A percentile compares a stretch with the other conserved stretches of the same genome.
Conservation (phyloP, 257 asterid species). For the Gardenia jasminoides region DNA sequence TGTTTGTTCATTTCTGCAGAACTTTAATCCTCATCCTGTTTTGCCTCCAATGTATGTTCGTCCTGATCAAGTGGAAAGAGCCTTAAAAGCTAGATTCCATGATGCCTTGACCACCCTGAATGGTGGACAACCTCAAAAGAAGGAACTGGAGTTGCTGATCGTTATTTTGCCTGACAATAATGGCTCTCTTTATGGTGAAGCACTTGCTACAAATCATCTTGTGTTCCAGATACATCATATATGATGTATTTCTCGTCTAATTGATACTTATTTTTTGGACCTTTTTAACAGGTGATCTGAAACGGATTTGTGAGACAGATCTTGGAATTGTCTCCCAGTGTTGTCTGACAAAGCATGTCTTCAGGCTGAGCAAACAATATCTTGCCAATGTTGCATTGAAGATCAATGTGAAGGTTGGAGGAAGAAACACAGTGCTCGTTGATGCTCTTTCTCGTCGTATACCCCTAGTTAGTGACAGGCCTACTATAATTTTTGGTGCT, state of each 20-base stretch:
- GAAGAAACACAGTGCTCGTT: conserved; percentile 85
- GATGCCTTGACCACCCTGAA: conserved; percentile 64
- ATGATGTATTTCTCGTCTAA: background rate
- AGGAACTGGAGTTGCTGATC: conserved; percentile 84
- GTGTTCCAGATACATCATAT: background rate
- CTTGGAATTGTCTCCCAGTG: conserved; percentile 98
- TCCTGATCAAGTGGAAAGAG: conserved; percentile 87
- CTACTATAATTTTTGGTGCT: conserved; percentile 96
- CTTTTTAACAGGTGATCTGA: conserved; percentile 64
- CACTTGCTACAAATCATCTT: background rate
- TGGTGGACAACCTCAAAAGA: conserved; percentile 53
- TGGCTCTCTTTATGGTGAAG: conserved; percentile 87
- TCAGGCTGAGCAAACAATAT: conserved; percentile 73
- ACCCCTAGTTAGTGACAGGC: conserved; percentile 87
- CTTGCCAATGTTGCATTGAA: conserved; percentile 90
- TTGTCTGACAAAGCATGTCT: conserved; percentile 88
- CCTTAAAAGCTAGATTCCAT: conserved; percentile 62
- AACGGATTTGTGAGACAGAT: conserved; percentile 91
- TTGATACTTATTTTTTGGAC: background rate
- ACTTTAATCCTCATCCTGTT: conserved; percentile 70
- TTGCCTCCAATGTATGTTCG: conserved; percentile 63
- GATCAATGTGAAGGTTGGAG: conserved; percentile 95
- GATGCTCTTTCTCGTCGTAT: conserved; percentile 87
- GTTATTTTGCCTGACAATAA: conserved; percentile 91
- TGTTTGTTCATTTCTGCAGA: conserved; percentile 36